A percentile compares a stretch with the other conserved stretches of the same genome.
phyloP scores from a whole-genome alignment of 1,139 yeast genomes.

The Kodamaea anthophila region DNA sequence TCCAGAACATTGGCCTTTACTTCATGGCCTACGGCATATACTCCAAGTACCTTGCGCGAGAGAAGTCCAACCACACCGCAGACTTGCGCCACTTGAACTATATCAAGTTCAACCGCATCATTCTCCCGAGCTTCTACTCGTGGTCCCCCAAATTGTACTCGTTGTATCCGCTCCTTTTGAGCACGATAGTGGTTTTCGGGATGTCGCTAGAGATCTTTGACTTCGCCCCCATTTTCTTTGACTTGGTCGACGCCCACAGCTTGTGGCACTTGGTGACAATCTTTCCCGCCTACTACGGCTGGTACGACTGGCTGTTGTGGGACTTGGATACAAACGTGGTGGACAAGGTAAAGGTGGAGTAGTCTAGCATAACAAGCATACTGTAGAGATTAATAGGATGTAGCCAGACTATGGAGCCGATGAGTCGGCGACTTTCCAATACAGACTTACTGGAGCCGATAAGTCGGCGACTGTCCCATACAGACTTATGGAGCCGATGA shows the following conservation, averaged over 20 bases:
- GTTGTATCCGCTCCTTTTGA: slow-evolving; percentile 35
- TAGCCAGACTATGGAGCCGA: too few relatives aligned
- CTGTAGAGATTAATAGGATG: not conserved
- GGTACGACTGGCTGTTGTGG: slow-evolving; percentile 48
- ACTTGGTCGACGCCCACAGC: slow-evolving; percentile 84
- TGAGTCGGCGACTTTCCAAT: too few relatives aligned
- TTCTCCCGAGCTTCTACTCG: slow-evolving; percentile 30
- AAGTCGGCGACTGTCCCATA: too few relatives aligned
- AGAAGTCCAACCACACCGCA: slow-evolving; percentile 7
- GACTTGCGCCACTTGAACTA: slow-evolving; percentile 23
- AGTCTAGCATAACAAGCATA: slow-evolving; percentile 11
- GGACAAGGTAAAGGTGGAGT: slow-evolving; percentile 11
- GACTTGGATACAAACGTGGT: slow-evolving; percentile 34
- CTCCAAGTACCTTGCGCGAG: slow-evolving; percentile 25
- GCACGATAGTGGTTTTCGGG: slow-evolving; percentile 57
- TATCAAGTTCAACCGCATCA: slow-evolving; percentile 16
- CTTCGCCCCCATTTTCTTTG: slow-evolving; percentile 62
- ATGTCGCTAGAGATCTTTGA: slow-evolving; percentile 88
- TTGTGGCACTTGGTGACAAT: slow-evolving; percentile 85
- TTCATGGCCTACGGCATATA: slow-evolving; percentile 30
- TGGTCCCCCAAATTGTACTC: slow-evolving; percentile 36
- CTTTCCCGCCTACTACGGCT: slow-evolving; percentile 47
- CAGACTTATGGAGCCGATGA: too few relatives aligned
- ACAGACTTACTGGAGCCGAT: too few relatives aligned
- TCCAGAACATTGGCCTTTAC: slow-evolving; percentile 54